These are phyloP conservation scores for Cryphonectria parasitica DNA, from an alignment of 2,329 filamentous ascomycete species.

Conservation along the genomic window DNA sequence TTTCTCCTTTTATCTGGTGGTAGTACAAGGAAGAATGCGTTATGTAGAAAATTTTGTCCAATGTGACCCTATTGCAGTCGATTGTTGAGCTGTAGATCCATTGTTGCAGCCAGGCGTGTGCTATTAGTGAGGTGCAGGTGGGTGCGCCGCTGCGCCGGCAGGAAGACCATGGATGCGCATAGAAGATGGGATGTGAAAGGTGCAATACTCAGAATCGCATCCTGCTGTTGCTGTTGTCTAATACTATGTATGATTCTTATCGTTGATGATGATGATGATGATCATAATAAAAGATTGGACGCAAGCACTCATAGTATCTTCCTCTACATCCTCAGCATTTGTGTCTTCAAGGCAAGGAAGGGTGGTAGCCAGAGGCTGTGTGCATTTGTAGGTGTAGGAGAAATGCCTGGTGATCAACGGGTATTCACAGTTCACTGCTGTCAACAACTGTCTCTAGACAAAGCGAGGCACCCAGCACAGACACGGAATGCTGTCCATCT, in stretches of 20 bases:
- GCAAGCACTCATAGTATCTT: neutral
- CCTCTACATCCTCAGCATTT: neutral
- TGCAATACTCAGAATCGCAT: neutral
- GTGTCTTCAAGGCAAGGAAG: neutral
- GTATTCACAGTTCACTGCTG: too few species aligned
- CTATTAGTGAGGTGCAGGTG: constrained; percentile 11
- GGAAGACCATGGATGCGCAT: neutral
- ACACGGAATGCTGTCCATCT: too few species aligned
- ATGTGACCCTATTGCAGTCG: constrained; percentile 29
- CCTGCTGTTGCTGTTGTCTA: neutral
- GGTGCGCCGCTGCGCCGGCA: constrained; percentile 3
- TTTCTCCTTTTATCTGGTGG: too few species aligned
- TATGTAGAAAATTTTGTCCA: constrained; percentile 4
- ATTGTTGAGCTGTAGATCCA: constrained; percentile 21
- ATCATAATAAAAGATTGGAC: neutral
- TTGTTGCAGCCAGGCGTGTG: constrained; percentile 15
- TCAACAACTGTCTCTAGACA: too few species aligned
- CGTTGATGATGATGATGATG: neutral
- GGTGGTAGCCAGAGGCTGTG: neutral
- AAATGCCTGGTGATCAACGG: too few species aligned
- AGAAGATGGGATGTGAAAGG: constrained; percentile 1
- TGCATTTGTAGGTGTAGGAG: too few species aligned
- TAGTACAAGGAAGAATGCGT: neutral
- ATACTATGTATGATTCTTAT: neutral
- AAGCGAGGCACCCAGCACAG: too few species aligned